Percentiles rank a stretch among this genome's conserved stretches.
These are phyloP conservation scores for Smittium mucronatum DNA, from an alignment of 371 early-diverging fungal species.

Conservation along the genomic window DNA sequence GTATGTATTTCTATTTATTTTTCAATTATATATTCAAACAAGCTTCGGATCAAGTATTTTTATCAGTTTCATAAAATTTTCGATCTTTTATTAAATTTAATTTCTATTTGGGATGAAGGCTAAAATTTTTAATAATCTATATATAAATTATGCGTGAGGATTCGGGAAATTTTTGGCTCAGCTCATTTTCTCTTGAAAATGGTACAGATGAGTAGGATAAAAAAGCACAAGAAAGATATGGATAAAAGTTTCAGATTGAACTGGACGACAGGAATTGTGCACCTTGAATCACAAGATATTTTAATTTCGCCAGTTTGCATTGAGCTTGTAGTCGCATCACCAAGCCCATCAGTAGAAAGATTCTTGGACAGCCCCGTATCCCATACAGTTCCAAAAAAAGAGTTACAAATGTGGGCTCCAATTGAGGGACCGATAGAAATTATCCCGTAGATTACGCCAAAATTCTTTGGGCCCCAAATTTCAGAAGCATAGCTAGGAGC, in stretches of 20 bases:
- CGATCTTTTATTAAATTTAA: too few relatives aligned
- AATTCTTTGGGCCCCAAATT: constrained; percentile 34
- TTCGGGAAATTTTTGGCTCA: too few relatives aligned
- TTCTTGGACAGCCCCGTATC: constrained; percentile 17
- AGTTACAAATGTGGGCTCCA: constrained; percentile 33
- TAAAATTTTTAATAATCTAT: too few relatives aligned
- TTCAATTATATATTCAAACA: too few relatives aligned
- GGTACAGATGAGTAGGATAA: not conserved
- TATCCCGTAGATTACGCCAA: constrained; percentile 34
- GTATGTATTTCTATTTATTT: not conserved
- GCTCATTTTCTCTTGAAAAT: too few relatives aligned
- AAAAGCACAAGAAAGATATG: not conserved
- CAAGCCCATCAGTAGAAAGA: not conserved
- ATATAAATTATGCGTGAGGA: too few relatives aligned
- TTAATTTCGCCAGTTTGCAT: too few relatives aligned
- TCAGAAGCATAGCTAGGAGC: constrained; percentile 32
- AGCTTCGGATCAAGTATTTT: too few relatives aligned
- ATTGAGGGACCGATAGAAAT: constrained; percentile 32
- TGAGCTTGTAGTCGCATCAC: not conserved
- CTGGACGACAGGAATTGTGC: not conserved
- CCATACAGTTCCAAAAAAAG: constrained; percentile 31
- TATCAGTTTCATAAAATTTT: too few relatives aligned
- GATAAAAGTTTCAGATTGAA: not conserved
- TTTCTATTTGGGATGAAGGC: too few relatives aligned
- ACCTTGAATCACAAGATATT: not conserved